These are phyloP conservation scores for Ilyonectria sp. DNA, from an alignment of 2,329 filamentous ascomycete species.

Conservation along the genomic window DNA sequence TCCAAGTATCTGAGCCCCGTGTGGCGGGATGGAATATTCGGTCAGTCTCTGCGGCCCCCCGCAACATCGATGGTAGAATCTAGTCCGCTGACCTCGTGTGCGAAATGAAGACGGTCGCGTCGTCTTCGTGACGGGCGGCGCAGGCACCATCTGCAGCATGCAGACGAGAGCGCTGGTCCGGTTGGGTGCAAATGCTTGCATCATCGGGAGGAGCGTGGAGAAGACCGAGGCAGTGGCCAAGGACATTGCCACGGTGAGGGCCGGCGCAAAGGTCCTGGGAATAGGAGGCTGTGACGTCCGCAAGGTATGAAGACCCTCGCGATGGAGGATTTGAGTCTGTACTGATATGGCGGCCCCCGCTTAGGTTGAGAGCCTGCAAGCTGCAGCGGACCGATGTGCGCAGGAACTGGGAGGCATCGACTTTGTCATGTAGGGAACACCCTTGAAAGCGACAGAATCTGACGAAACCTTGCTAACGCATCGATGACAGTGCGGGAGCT, in stretches of 20 bases:
- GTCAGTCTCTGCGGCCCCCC: slow-evolving; percentile 61
- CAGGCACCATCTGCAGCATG: slow-evolving; percentile 92
- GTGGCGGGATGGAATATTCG: slow-evolving; percentile 91
- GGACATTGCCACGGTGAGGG: slow-evolving; percentile 85
- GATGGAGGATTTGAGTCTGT: neutral
- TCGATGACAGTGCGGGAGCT: slow-evolving; percentile 81
- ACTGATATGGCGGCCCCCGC: slow-evolving; percentile 16
- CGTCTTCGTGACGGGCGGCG: slow-evolving; percentile 94
- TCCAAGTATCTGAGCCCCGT: slow-evolving; percentile 85
- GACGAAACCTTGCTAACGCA: slow-evolving; percentile 11
- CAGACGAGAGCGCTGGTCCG: slow-evolving; percentile 93
- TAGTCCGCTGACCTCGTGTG: slow-evolving; percentile 21
- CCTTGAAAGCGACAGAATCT: neutral
- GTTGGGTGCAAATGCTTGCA: slow-evolving; percentile 93
- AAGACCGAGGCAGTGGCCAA: slow-evolving; percentile 88
- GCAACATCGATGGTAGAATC: neutral
- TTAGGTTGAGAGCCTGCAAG: slow-evolving; percentile 58
- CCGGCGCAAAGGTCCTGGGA: slow-evolving; percentile 87
- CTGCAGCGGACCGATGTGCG: slow-evolving; percentile 84
- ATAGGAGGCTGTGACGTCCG: slow-evolving; percentile 87
- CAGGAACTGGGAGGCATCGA: slow-evolving; percentile 91
- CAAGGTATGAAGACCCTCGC: slow-evolving; percentile 60
- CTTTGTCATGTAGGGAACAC: slow-evolving; percentile 82
- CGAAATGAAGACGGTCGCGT: slow-evolving; percentile 81
- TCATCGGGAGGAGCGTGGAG: slow-evolving; percentile 89